A percentile compares a stretch with the other conserved stretches of the same genome.
phyloP scores from a whole-genome alignment of 495 filamentous ascomycete genomes.

The Glutinoglossum americanum region DNA sequence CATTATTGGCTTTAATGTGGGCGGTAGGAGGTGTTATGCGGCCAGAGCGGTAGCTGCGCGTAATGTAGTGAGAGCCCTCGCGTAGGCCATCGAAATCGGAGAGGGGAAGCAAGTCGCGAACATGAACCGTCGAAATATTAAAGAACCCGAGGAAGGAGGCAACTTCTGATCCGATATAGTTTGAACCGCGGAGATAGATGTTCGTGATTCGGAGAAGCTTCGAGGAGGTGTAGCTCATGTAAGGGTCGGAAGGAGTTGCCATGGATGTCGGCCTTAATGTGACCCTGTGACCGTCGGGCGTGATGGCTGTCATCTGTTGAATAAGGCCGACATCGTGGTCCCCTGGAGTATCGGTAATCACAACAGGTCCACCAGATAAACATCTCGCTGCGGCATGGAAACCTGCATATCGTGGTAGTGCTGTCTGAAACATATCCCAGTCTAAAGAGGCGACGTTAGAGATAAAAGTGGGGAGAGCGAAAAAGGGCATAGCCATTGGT shows the following conservation, averaged over 20 bases:
- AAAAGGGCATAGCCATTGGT: not conserved
- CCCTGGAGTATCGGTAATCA: slow-evolving; percentile 77
- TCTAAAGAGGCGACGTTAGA: slow-evolving; percentile 20
- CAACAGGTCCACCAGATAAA: slow-evolving; percentile 77
- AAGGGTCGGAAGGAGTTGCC: slow-evolving; percentile 47
- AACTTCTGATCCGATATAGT: not conserved
- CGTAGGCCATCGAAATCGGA: not conserved
- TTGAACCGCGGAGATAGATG: not conserved
- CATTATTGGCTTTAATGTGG: not conserved
- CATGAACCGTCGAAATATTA: not conserved
- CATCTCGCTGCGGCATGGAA: slow-evolving; percentile 84
- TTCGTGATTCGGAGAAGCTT: not conserved
- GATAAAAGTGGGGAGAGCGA: not conserved
- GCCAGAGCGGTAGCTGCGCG: not conserved
- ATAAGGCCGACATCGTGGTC: slow-evolving; percentile 56
- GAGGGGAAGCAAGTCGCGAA: not conserved
- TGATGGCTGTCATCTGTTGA: slow-evolving; percentile 51
- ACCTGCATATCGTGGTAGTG: slow-evolving; percentile 39
- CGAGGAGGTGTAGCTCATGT: slow-evolving; percentile 34
- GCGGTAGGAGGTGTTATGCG: not conserved
- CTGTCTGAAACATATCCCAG: slow-evolving; percentile 99
- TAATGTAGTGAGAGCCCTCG: not conserved
- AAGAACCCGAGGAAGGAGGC: not conserved
- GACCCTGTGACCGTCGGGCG: slow-evolving; percentile 42
- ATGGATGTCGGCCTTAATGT: slow-evolving; percentile 53